These are phyloP conservation scores for Tulasnella sp. DNA, from an alignment of 768 basidiomycete species.

Conservation along the genomic window DNA sequence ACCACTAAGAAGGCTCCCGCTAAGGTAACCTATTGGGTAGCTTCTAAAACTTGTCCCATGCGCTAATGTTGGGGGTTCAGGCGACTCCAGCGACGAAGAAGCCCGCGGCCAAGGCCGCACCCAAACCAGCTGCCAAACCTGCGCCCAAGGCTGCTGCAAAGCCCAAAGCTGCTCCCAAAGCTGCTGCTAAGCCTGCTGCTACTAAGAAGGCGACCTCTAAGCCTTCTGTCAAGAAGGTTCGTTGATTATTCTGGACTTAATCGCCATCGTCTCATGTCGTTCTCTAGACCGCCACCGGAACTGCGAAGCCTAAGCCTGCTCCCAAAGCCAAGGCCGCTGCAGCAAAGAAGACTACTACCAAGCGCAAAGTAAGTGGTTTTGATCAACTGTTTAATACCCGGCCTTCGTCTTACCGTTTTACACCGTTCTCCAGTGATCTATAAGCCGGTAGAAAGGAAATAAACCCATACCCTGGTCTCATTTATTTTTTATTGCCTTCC, in stretches of 20 bases:
- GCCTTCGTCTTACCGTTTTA: too few relatives aligned
- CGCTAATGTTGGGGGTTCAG: background rate
- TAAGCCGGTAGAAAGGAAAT: background rate
- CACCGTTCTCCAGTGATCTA: background rate
- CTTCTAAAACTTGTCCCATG: background rate
- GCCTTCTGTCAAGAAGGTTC: constrained; percentile 6
- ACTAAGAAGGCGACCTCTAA: constrained; percentile 5
- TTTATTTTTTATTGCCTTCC: background rate
- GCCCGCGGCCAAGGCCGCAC: background rate
- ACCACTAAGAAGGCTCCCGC: constrained; percentile 12
- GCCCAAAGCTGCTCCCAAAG: background rate
- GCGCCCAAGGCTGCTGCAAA: background rate
- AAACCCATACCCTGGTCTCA: background rate
- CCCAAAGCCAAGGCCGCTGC: constrained; percentile 10
- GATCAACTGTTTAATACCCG: too few relatives aligned
- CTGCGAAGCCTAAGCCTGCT: constrained; percentile 7
- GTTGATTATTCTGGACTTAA: background rate
- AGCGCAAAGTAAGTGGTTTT: background rate
- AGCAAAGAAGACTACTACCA: constrained; percentile 5
- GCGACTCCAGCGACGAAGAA: background rate
- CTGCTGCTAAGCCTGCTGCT: too few relatives aligned
- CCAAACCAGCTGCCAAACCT: constrained; percentile 1
- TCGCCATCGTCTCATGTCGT: background rate
- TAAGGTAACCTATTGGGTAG: background rate
- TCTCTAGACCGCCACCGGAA: background rate